Evolutionary conservation across 371 early-diverging fungal genomes (phyloP).

Genomic region (Homolaphlyctis polyrhiza): DNA sequence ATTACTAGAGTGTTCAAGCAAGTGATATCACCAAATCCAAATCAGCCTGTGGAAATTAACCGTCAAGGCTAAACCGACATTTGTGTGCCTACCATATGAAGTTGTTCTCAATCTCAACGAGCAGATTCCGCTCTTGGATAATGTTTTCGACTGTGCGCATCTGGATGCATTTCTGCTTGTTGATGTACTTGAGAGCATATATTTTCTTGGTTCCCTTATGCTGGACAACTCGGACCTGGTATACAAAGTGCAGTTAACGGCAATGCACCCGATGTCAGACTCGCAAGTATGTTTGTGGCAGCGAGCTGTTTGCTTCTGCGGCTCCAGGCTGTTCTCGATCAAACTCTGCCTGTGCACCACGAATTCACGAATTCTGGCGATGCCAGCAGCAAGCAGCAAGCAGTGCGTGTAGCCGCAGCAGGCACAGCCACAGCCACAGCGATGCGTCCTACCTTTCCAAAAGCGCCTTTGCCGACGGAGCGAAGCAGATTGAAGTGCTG

Average conservation of each 20-base stretch:
- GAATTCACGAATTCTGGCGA: too few species aligned
- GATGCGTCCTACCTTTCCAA: conserved; percentile 38
- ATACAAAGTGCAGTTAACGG: too few species aligned
- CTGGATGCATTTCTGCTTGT: conserved; percentile 46
- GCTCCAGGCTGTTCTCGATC: too few species aligned
- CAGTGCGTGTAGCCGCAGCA: neutral
- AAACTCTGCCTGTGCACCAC: too few species aligned
- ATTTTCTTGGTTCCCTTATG: conserved; percentile 32
- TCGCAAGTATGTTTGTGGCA: too few species aligned
- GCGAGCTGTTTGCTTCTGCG: too few species aligned
- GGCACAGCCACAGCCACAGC: neutral
- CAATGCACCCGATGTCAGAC: too few species aligned
- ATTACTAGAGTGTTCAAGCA: conserved; percentile 16
- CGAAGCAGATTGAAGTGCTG: conserved; percentile 38
- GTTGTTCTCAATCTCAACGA: conserved; percentile 43
- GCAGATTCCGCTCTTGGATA: conserved; percentile 44
- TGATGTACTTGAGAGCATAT: conserved; percentile 53
- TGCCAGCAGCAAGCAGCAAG: too few species aligned
- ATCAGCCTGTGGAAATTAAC: neutral
- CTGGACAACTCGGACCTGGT: conserved; percentile 40
- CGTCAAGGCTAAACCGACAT: neutral
- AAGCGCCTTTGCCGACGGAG: conserved; percentile 42
- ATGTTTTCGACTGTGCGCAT: conserved; percentile 49
- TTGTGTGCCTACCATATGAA: conserved; percentile 38
- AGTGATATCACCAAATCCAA: too few species aligned